Percentiles rank a stretch among this genome's conserved stretches.
phyloP scores from a whole-genome alignment of 805 yeast species.

The Torulaspora gathmanii region DNA sequence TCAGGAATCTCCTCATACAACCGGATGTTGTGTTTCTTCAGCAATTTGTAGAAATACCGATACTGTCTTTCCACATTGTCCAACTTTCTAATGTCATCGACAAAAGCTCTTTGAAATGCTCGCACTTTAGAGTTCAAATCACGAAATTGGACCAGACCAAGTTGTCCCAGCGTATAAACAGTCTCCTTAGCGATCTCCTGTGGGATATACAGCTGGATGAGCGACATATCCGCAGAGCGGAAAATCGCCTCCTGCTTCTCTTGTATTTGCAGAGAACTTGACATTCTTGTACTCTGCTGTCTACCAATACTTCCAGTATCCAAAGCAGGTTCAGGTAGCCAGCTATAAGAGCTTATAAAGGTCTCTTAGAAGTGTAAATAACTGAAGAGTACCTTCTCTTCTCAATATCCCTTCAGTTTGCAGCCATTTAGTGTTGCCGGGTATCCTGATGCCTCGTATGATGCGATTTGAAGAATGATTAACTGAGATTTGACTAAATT shows the following conservation, averaged over 20 bases:
- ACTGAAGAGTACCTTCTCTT: neutral
- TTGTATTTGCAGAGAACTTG: constrained; percentile 2
- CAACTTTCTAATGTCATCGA: constrained; percentile 74
- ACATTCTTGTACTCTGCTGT: neutral
- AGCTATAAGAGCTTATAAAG: too few relatives aligned
- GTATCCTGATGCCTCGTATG: neutral
- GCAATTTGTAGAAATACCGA: constrained; percentile 47
- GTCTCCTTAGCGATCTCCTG: constrained; percentile 85
- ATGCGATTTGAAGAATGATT: neutral
- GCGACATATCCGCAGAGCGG: constrained; percentile 95
- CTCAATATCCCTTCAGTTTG: constrained; percentile 4
- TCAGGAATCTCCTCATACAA: constrained; percentile 36
- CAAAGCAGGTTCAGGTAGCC: neutral
- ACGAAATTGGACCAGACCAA: constrained; percentile 81
- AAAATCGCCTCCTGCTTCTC: constrained; percentile 35
- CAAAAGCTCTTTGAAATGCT: constrained; percentile 86
- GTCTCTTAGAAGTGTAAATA: too few relatives aligned
- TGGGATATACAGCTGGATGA: constrained; percentile 86
- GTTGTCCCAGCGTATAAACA: constrained; percentile 78
- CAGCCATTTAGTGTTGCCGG: constrained; percentile 2
- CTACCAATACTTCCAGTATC: neutral
- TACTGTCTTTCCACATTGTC: constrained; percentile 89
- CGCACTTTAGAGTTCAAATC: constrained; percentile 79
- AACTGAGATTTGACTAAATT: neutral
- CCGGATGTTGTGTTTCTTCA: constrained; percentile 46